phyloP scores from a whole-genome alignment of 1,284 basidiomycete genomes.

The Caloboletus inedulis region DNA sequence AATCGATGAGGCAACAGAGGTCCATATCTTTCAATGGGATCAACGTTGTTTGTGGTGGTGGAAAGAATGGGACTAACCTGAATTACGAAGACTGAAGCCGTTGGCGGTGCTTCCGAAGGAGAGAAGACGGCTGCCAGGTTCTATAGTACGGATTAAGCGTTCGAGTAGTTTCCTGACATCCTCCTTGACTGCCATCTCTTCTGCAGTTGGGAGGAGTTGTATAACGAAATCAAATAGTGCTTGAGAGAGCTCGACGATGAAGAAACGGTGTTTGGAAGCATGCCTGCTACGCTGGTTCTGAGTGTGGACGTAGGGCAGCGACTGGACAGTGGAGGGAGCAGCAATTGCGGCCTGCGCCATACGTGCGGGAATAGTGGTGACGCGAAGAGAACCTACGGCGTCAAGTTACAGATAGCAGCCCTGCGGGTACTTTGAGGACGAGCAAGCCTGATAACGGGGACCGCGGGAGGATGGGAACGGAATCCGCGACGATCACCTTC shows the following conservation, averaged over 20 bases:
- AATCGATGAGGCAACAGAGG: slow-evolving; percentile 92
- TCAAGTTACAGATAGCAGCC: slow-evolving; percentile 10
- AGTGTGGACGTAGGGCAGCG: slow-evolving; percentile 27
- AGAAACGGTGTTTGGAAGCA: slow-evolving; percentile 56
- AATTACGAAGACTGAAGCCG: slow-evolving; percentile 92
- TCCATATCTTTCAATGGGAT: slow-evolving; percentile 80
- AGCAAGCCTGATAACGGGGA: slow-evolving; percentile 8
- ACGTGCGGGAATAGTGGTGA: background rate
- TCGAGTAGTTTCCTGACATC: slow-evolving; percentile 93
- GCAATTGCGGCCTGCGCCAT: slow-evolving; percentile 32
- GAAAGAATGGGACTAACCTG: slow-evolving; percentile 54
- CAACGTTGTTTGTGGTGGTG: slow-evolving; percentile 3
- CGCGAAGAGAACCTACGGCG: slow-evolving; percentile 1
- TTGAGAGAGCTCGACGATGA: slow-evolving; percentile 62
- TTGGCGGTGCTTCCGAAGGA: slow-evolving; percentile 96
- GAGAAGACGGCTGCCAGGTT: slow-evolving; percentile 86
- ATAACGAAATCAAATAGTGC: slow-evolving; percentile 83
- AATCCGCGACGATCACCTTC: slow-evolving; percentile 31
- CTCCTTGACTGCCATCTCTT: slow-evolving; percentile 93
- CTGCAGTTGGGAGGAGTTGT: slow-evolving; percentile 82
- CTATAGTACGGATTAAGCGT: slow-evolving; percentile 90
- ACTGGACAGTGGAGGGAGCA: slow-evolving; percentile 18
- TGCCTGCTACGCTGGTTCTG: slow-evolving; percentile 35
- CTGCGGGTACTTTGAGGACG: background rate
- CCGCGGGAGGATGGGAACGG: slow-evolving; percentile 17